These are phyloP conservation scores for Alectoria sarmentosa DNA, from an alignment of 495 filamentous ascomycete genomes.

Conservation along the genomic window DNA sequence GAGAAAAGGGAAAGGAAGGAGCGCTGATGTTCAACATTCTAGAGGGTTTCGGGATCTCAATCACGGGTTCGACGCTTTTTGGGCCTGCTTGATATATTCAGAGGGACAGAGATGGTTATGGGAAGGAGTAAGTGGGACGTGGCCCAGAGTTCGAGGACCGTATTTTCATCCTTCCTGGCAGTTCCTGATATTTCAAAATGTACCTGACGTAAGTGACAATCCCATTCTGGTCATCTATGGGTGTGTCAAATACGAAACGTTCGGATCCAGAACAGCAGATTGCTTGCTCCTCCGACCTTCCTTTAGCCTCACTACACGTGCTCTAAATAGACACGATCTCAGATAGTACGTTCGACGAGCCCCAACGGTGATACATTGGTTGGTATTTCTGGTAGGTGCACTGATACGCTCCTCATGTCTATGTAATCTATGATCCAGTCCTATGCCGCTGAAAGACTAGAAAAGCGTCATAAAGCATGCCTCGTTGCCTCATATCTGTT, in stretches of 20 bases:
- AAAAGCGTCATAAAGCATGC: background rate
- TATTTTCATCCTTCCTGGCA: too few species aligned
- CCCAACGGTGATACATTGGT: background rate
- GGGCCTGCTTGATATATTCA: too few species aligned
- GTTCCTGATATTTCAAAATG: background rate
- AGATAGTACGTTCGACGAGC: background rate
- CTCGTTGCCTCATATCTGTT: background rate
- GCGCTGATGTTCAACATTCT: too few species aligned
- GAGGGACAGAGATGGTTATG: background rate
- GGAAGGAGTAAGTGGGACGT: background rate
- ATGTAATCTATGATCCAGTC: background rate
- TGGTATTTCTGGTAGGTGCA: background rate
- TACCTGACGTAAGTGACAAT: background rate
- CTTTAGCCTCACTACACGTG: background rate
- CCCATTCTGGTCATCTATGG: background rate
- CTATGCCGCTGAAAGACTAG: conserved; percentile 14
- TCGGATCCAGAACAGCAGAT: background rate
- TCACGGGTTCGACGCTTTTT: background rate
- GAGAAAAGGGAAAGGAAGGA: too few species aligned
- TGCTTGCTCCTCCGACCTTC: background rate
- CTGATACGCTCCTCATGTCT: background rate
- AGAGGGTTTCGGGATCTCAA: too few species aligned
- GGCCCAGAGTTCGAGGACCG: background rate
- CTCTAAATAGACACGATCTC: background rate
- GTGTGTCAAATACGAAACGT: background rate